phyloP scores from a whole-genome alignment of 2,329 filamentous ascomycete species.

The Fusarium pseudonygamai region DNA sequence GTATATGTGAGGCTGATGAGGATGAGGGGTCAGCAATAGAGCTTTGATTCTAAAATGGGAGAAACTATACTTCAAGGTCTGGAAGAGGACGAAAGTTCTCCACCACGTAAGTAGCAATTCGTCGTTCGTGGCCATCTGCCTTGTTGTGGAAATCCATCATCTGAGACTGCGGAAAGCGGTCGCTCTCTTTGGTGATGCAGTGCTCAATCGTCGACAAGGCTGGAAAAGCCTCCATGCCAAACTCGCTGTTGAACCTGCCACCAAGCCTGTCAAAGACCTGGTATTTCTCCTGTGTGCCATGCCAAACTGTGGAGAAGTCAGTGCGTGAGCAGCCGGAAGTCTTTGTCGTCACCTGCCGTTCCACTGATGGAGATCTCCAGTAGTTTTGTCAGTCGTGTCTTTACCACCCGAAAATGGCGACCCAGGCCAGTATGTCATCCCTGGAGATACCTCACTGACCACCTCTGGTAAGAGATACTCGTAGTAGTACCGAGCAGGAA shows the following conservation, averaged over 20 bases:
- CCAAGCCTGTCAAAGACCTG: conserved; percentile 2
- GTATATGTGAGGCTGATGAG: background rate
- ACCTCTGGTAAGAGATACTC: background rate
- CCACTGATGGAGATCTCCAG: background rate
- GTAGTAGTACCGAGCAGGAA: background rate
- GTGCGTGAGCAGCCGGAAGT: no score
- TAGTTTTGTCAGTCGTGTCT: background rate
- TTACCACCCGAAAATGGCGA: background rate
- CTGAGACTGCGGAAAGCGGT: background rate
- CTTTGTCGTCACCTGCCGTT: background rate
- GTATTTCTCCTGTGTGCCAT: background rate
- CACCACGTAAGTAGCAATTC: background rate
- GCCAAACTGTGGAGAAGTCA: background rate
- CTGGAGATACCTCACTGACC: background rate
- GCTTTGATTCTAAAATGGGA: fast-evolving
- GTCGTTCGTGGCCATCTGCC: background rate
- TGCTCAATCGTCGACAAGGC: background rate
- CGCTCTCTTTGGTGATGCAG: background rate
- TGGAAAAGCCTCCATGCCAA: conserved; percentile 4
- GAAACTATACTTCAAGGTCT: background rate
- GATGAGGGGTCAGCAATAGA: background rate
- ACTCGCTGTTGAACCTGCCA: conserved; percentile 5
- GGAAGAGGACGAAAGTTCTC: background rate
- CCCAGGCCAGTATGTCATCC: background rate
- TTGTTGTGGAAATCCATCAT: conserved; percentile 6